Base-by-base conservation (phyloP, 2,329 filamentous ascomycete genomes). In the Teratosphaeria viscida region DNA sequence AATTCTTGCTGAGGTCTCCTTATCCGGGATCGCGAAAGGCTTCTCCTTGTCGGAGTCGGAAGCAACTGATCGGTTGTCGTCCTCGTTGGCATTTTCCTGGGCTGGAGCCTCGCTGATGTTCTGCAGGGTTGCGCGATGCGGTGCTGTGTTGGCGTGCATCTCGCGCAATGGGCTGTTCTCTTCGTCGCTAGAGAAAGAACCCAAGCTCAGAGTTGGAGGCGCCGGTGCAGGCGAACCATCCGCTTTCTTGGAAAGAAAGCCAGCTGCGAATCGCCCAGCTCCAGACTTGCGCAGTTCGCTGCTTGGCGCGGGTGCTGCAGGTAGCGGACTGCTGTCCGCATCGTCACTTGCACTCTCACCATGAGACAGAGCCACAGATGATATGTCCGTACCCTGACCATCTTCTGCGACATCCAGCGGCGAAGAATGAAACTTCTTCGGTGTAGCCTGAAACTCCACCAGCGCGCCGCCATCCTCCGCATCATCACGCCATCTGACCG, bases 401-500 rank as follows among this genome's bases (percentile, higher is more conserved):
- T 54, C 57, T 19, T 52, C 57, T 29, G 61, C 55, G 34, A 54
- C 56, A 27, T 65, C 60, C 43, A 85, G 82, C 6, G 85, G 82
- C 0, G 83, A 82, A 2, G 79, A 78, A 16, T 82, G 78, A 8
- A 81, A 73, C 70, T 86, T 88, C 72, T 91, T 83, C 0, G 94
- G 92, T 2, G 92, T 96, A 75, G 90, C 90, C 70, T 92, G 89
- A 71, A 92, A 96, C 71, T 97, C 94, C 11, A 89, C 91, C 59
- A 97, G 77, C 0, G 66, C 59, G 34, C 87, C 86, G 27, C 91
- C 92, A 57, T 92, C 85, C 69, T 95, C 88, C 2, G 87, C 90
- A 67, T 97, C 94, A 68, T 95, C 91, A 60, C 90, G 86, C 94
- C 94, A 99, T 64, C 92, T 84, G 5, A 99, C 92, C 54, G 82